These are phyloP conservation scores for Penicillium capsulatum DNA, from an alignment of 2,329 filamentous ascomycete genomes.

Conservation along the genomic window DNA sequence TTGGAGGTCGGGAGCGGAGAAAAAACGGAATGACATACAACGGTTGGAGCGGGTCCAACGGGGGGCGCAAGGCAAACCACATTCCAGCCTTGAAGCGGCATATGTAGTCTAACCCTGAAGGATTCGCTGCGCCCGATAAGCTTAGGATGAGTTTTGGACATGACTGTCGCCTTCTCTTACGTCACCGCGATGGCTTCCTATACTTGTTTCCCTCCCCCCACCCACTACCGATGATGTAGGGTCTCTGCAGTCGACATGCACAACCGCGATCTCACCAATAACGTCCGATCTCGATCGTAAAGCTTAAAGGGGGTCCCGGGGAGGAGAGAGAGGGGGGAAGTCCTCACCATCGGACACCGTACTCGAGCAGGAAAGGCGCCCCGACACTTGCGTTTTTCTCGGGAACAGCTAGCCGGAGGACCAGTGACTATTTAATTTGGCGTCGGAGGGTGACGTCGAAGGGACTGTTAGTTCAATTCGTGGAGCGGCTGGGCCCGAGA, in stretches of 20 bases:
- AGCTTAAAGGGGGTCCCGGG: too few species aligned
- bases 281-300: constrained; percentile 24
- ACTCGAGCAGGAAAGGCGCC: constrained; percentile 15
- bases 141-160: too few species aligned
- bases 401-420: neutral
- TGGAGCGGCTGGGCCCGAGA: constrained; percentile 7
- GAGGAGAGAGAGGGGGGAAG: neutral
- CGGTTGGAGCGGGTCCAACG: constrained; percentile 11
- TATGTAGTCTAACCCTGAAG: neutral
- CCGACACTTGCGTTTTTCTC: constrained; percentile 11
- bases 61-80: constrained; percentile 8
- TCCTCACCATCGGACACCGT: constrained; percentile 6
- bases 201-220: neutral
- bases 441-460: constrained; percentile 7
- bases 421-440: neutral
- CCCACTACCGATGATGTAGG: neutral
- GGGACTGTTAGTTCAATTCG: neutral
- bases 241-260: constrained; percentile 1
- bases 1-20: constrained; percentile 1
- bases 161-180: too few species aligned
- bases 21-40: constrained; percentile 16
- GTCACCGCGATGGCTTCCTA: constrained; percentile 3
- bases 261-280: constrained; percentile 18
- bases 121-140: constrained; percentile 3
- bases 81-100: constrained; percentile 1